Evolutionary conservation across 192 early-diverging fungal species (phyloP).

Genomic region (Dissophora ornata): DNA sequence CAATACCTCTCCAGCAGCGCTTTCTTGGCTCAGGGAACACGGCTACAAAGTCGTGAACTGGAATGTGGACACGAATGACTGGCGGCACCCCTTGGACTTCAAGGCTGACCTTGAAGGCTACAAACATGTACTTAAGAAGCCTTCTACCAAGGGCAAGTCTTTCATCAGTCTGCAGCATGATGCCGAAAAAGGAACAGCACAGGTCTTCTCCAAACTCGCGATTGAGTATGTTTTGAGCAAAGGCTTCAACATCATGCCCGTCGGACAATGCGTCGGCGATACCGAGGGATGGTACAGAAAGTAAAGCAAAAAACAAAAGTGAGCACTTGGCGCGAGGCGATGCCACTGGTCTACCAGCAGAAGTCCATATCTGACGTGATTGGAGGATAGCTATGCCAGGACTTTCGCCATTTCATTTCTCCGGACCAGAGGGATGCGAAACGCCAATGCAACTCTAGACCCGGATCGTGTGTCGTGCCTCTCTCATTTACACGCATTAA

Average conservation of each 20-base stretch:
- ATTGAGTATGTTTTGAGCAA: conserved; percentile 56
- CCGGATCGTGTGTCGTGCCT: no score
- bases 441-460: no score
- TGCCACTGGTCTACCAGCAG: no score
- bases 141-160: not conserved
- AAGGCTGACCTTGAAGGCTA: conserved; percentile 7
- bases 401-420: no score
- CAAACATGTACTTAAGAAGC: conserved; percentile 1
- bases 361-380: no score
- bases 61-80: conserved; percentile 59
- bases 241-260: conserved; percentile 57
- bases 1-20: conserved; percentile 28
- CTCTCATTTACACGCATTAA: no score
- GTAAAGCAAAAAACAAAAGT: not conserved
- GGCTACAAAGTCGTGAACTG: conserved; percentile 57
- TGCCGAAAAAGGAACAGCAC: conserved; percentile 48
- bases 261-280: conserved; percentile 56
- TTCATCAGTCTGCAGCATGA: conserved; percentile 57
- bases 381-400: no score
- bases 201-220: conserved; percentile 57
- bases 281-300: conserved; percentile 25
- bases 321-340: not conserved
- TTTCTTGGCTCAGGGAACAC: conserved; percentile 14
- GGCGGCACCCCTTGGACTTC: conserved; percentile 27
- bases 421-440: no score